Conservation (phyloP, 495 filamentous ascomycete genomes). For the Tuber umbilicatum region DNA sequence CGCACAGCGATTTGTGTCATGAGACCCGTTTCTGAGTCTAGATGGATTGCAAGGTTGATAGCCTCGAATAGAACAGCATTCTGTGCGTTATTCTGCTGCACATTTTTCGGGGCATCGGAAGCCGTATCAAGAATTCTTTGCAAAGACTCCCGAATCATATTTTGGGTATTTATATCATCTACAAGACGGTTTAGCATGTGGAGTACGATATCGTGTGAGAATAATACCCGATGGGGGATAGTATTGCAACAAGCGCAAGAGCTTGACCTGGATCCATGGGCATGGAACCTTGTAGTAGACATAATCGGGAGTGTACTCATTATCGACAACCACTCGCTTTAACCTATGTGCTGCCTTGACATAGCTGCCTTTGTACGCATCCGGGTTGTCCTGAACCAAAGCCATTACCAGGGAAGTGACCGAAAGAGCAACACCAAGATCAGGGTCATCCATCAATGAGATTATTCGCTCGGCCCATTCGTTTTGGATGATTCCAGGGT, state of each 20-base stretch:
- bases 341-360: constrained; percentile 83
- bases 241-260: constrained; percentile 85
- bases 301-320: constrained; percentile 80
- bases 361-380: constrained; percentile 89
- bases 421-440: constrained; percentile 90
- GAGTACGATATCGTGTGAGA: background rate
- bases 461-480: constrained; percentile 98
- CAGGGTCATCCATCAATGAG: constrained; percentile 92
- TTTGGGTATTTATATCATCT: constrained; percentile 89
- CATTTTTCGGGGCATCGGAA: constrained; percentile 92
- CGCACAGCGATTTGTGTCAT: constrained; percentile 97
- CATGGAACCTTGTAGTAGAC: constrained; percentile 98
- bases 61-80: constrained; percentile 98
- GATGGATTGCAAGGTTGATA: constrained; percentile 95
- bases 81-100: constrained; percentile 98
- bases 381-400: constrained; percentile 82
- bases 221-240: constrained; percentile 82
- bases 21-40: constrained; percentile 91
- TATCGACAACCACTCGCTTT: constrained; percentile 82
- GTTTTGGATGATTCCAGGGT: constrained; percentile 82
- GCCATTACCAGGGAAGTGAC: constrained; percentile 97
- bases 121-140: constrained; percentile 84
- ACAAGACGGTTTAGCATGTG: constrained; percentile 22
- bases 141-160: constrained; percentile 85
- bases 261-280: constrained; percentile 96